These are phyloP conservation scores for Xylaria acuta DNA, from an alignment of 495 filamentous ascomycete genomes.

Conservation along the genomic window DNA sequence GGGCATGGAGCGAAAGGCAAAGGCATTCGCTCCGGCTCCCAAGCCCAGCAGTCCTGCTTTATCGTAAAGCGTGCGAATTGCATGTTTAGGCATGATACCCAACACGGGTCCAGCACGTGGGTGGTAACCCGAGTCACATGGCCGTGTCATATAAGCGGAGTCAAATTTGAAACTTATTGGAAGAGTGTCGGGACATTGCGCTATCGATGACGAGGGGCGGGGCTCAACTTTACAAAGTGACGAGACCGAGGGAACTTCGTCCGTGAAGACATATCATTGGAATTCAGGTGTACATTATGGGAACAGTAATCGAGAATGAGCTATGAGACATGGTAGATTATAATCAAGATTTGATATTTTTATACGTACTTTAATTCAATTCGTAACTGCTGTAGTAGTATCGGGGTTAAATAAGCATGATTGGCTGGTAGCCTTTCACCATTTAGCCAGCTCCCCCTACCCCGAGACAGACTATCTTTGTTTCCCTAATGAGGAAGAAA, in stretches of 20 bases:
- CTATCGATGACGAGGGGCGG: background rate
- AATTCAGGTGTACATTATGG: background rate
- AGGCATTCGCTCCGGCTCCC: slow-evolving; percentile 25
- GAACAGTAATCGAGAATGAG: background rate
- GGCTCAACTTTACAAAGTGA: background rate
- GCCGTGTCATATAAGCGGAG: background rate
- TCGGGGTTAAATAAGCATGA: too few relatives aligned
- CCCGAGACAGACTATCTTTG: background rate
- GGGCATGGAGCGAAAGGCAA: slow-evolving; percentile 46
- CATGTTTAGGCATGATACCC: background rate
- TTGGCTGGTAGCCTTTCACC: background rate
- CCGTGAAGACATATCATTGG: background rate
- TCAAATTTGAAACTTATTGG: background rate
- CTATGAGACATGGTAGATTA: slow-evolving; percentile 8
- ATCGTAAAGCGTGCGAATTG: slow-evolving; percentile 16
- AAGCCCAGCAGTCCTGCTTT: slow-evolving; percentile 38
- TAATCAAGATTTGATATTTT: background rate
- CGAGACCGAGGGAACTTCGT: background rate
- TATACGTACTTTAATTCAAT: background rate
- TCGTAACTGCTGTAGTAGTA: background rate
- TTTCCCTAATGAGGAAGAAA: background rate
- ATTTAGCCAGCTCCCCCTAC: background rate
- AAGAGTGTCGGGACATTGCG: background rate
- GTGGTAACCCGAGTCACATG: background rate
- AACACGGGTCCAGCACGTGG: background rate